Base-by-base conservation (phyloP, 192 early-diverging fungal species). In the Umbelopsis vinacea region DNA sequence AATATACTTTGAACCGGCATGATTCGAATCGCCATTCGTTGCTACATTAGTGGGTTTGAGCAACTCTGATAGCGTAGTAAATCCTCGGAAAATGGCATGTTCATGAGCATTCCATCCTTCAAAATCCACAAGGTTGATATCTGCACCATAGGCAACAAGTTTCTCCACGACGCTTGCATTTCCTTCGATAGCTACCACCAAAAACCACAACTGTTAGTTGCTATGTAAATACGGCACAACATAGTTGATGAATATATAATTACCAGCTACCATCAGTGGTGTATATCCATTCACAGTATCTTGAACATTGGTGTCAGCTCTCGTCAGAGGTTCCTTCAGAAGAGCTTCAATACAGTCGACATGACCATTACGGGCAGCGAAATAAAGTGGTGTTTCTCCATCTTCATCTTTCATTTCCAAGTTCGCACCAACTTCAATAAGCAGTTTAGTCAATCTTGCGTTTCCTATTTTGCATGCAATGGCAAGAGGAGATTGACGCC, bases 201-300 rank as follows among this genome's bases (percentile, higher is more conserved):
- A 71, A 40, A 46, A 43, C 6, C 40, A 43, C 8, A 11, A 43
- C 6, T 12, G 40, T 43, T 43, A 43, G 40, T 43, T 12, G 29
- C 29, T 29, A 3, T 29, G 3, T 29, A 29, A 3, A 29, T 29
- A 29, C 29, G 29, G 29, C 29, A 29, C 29, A 29, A 29, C 6
- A 1, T 0, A 43, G 40, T 12, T 12, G 11, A 7, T 43, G 6
- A 7, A 43, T 37, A 12, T 63, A 29, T 66, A n/a, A n/a, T 68
- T 82, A 88, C 87, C 83, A 53, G 90, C 90, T 47, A 89, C 73
- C 57, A 85, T 85, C 38, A 92, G 53, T 21, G 90, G 83, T 2
- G 90, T 90, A 80, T 85, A 81, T n/a, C 87, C 88, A 77, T 87
- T 86, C 17, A 83, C 67, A 7, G 74, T 81, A 29, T 92, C 90